Percentiles rank a stretch among this genome's conserved stretches.
Evolutionary conservation across 768 basidiomycete genomes (phyloP).

Genomic region (Phaeotremella fagi): DNA sequence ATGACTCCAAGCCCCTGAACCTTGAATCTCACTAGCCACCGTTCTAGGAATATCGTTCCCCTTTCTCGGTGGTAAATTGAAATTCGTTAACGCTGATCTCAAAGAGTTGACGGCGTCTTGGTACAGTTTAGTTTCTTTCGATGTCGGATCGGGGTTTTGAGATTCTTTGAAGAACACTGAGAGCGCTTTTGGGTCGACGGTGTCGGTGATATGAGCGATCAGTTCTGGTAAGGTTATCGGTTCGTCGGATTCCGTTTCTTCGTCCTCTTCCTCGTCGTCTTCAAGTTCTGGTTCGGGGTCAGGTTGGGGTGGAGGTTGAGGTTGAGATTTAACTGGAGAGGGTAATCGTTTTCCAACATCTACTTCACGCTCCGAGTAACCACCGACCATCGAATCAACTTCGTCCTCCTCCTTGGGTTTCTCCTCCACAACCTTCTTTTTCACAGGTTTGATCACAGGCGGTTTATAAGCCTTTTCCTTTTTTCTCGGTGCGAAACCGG

Average conservation of each 20-base stretch:
- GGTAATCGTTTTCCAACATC: too few species aligned
- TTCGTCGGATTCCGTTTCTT: not conserved
- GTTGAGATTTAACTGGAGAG: not conserved
- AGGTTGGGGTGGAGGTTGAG: not conserved
- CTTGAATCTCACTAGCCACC: not conserved
- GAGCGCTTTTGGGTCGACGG: not conserved
- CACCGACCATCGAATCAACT: not conserved
- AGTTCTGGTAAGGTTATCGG: not conserved
- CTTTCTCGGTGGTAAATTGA: not conserved
- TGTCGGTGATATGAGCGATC: not conserved
- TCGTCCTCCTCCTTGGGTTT: too few species aligned
- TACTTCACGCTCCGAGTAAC: too few species aligned
- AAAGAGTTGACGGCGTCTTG: not conserved
- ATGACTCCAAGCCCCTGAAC: not conserved
- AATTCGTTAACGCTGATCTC: not conserved
- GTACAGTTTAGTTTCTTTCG: not conserved
- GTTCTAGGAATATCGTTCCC: not conserved
- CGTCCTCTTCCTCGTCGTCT: not conserved
- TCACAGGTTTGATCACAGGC: constrained; percentile 1
- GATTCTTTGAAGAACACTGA: not conserved
- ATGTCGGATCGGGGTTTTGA: not conserved
- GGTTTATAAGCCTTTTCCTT: constrained; percentile 7
- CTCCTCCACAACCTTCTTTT: not conserved
- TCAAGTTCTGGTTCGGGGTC: not conserved
- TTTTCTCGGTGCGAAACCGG: constrained; percentile 3